A percentile compares a stretch with the other conserved stretches of the same genome.
These are phyloP conservation scores for Rasamsonia emersonii DNA, from an alignment of 2,329 filamentous ascomycete species.

Conservation along the genomic window DNA sequence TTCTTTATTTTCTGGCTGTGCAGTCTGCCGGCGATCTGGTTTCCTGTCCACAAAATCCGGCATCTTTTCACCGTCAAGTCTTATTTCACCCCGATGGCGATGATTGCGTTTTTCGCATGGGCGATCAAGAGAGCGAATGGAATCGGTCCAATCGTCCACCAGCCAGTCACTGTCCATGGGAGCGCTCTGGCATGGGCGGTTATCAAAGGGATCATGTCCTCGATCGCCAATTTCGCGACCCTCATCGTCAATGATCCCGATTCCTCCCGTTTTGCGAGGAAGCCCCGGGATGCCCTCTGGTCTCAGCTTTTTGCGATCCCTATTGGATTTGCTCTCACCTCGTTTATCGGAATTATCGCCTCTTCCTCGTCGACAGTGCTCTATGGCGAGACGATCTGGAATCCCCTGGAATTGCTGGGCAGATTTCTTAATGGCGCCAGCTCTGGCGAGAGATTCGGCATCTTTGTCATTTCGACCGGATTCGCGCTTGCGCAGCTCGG, in stretches of 20 bases:
- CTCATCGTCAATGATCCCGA: conserved; percentile 74
- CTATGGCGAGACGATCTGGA: conserved; percentile 61
- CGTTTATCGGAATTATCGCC: conserved; percentile 75
- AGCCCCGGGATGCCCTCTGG: conserved; percentile 68
- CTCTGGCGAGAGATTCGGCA: conserved; percentile 61
- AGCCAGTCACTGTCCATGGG: conserved; percentile 55
- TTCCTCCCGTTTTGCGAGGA: conserved; percentile 73
- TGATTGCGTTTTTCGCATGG: conserved; percentile 82
- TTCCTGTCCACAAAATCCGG: conserved; percentile 78
- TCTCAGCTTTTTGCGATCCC: conserved; percentile 71
- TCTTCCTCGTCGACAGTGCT: conserved; percentile 59
- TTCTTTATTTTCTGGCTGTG: conserved; percentile 83
- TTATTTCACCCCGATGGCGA: conserved; percentile 73
- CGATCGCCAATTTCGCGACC: conserved; percentile 84
- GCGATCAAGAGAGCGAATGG: conserved; percentile 72
- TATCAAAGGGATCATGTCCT: conserved; percentile 76
- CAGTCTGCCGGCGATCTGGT: conserved; percentile 78
- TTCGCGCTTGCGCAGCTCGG: conserved; percentile 75
- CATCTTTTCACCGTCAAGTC: conserved; percentile 90
- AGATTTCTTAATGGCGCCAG: conserved; percentile 61
- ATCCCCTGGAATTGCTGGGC: conserved; percentile 59
- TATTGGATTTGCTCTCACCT: conserved; percentile 64
- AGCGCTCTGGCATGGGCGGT: conserved; percentile 70
- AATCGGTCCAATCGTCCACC: conserved; percentile 70
- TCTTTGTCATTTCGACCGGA: conserved; percentile 62